These are phyloP conservation scores for Gossypium lobatum DNA, from an alignment of 441 rosid genomes.

Conservation along the genomic window DNA sequence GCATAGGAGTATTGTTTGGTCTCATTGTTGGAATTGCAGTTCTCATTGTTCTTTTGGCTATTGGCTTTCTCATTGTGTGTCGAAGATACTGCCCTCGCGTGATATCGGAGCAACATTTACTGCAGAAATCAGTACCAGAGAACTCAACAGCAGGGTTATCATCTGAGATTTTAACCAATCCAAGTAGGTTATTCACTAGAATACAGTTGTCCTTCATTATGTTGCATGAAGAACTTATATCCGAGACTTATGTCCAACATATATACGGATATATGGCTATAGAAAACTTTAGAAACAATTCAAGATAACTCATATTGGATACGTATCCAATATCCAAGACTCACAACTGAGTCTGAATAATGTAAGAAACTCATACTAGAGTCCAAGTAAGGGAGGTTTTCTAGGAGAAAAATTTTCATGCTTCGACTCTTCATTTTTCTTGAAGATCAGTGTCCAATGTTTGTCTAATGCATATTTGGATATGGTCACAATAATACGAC, in stretches of 20 bases:
- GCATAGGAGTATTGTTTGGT: conserved; percentile 39
- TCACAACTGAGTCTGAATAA: background rate
- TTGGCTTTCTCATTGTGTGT: conserved; percentile 40
- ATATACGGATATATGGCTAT: no score
- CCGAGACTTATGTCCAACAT: background rate
- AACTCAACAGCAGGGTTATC: conserved; percentile 53
- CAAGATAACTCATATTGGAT: background rate
- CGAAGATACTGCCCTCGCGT: conserved; percentile 33
- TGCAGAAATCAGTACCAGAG: conserved; percentile 56
- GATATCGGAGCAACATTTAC: conserved; percentile 38
- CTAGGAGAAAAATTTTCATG: background rate
- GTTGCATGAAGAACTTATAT: background rate
- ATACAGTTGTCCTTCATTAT: background rate
- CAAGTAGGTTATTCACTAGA: conserved; percentile 53
- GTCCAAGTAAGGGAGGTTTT: background rate
- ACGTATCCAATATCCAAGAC: background rate
- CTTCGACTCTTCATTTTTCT: no score
- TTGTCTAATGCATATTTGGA: no score
- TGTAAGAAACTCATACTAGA: no score
- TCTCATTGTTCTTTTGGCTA: conserved; percentile 38
- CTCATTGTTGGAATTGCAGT: conserved; percentile 47
- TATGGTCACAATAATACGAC: no score
- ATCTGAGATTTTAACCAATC: conserved; percentile 72
- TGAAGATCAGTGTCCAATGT: no score
- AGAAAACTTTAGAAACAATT: background rate